Base-by-base conservation (phyloP, 2,329 filamentous ascomycete genomes). In the Aureobasidium sp. region DNA sequence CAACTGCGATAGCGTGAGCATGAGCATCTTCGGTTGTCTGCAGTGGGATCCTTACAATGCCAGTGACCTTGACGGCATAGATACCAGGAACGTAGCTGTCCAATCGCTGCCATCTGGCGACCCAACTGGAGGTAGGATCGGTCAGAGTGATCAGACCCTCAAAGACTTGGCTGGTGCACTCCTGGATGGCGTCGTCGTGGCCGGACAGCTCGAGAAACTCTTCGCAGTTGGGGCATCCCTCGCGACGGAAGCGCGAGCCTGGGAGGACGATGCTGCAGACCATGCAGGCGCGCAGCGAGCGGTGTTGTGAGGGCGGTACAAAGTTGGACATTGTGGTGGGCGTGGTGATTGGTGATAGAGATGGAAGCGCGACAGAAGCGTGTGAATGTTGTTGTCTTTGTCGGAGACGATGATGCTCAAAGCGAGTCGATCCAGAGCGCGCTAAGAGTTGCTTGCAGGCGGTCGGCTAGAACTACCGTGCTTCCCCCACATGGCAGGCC, bases 211-310 rank as follows among this genome's bases (percentile, higher is more conserved):
- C 87, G 63, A 99, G 87, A 75, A 96, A 90, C 54, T 89, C 85
- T 72, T 97, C 93, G 82, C 94, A 99, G 81, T 99, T 99, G 65
- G 94, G 94, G 73, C 94, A 99, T 68, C 94, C 94, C 72, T 89
- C 82, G 70, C 85, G 84, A 70, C 87, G 82, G 82, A 99, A 99
- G 74, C 90, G 88, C 88, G 93, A 72, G 35, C 66, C 50, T 40
- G 89, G 87, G 81, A 93, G 91, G 67, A 97, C 90, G 72, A 97
- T 89, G 60, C 91, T 93, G 84, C 94, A 99, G 68, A 97, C 91
- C 91, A 99, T 97, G 81, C 94, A 99, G 71, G 94, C 94, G 76
- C 94, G 92, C 68, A 96, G 84, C 74, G 90, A 87, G 76, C 92
- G 90, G 78, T 88, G 86, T 76, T 94, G 89, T 73, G 81, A 82